Evolutionary conservation across 2,329 filamentous ascomycete genomes (phyloP).

Genomic region (Madurella fahalii): DNA sequence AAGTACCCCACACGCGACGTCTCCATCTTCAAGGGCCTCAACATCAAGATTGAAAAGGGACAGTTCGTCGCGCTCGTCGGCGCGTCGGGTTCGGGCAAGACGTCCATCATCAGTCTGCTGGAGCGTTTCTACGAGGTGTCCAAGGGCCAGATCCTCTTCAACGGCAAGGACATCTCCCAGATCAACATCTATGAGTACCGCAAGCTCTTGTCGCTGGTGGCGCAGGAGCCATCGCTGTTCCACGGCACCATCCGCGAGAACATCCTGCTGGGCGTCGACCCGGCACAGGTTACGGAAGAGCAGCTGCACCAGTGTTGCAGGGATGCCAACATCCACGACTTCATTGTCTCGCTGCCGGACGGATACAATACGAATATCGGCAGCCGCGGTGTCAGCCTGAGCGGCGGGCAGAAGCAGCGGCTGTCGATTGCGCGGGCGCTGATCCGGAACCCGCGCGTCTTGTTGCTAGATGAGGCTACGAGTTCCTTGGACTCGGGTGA

Average conservation of each 20-base stretch:
- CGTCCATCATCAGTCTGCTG: slow-evolving; percentile 62
- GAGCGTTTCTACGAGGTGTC: slow-evolving; percentile 68
- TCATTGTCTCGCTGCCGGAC: slow-evolving; percentile 62
- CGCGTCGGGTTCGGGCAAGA: slow-evolving; percentile 68
- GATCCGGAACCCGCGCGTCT: slow-evolving; percentile 59
- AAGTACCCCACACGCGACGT: slow-evolving; percentile 56
- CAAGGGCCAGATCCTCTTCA: slow-evolving; percentile 60
- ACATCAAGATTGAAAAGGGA: slow-evolving; percentile 61
- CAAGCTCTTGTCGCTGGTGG: slow-evolving; percentile 62
- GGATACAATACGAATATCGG: slow-evolving; percentile 67
- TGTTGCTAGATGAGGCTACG: slow-evolving; percentile 71
- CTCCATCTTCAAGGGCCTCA: slow-evolving; percentile 57
- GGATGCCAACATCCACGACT: slow-evolving; percentile 67
- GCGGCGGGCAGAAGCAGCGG: slow-evolving; percentile 69
- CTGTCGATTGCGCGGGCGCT: slow-evolving; percentile 66
- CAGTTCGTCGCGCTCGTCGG: slow-evolving; percentile 70
- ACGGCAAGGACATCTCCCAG: slow-evolving; percentile 54
- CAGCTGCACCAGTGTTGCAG: slow-evolving; percentile 50
- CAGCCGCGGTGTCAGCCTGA: slow-evolving; percentile 59
- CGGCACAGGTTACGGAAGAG: slow-evolving; percentile 48
- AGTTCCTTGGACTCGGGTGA: slow-evolving; percentile 57
- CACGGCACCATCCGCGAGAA: slow-evolving; percentile 63
- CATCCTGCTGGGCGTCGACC: slow-evolving; percentile 59
- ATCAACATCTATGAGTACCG: slow-evolving; percentile 62
- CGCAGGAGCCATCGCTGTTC: slow-evolving; percentile 71